Conservation (phyloP, 257 asterid genomes). For the Scutellaria galericulata region DNA sequence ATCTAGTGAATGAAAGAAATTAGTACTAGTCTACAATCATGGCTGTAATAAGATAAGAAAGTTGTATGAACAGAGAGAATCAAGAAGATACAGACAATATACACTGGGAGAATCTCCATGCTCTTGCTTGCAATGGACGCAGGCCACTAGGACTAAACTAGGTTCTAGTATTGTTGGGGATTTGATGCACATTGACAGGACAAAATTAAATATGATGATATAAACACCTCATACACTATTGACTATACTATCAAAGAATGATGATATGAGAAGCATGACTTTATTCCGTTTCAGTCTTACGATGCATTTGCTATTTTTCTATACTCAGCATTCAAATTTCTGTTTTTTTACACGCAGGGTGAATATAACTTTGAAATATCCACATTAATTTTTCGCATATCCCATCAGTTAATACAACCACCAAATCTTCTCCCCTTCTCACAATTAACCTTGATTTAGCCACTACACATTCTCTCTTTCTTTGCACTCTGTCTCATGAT, state of each 20-base stretch:
- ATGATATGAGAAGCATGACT: not conserved
- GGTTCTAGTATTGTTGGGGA: not conserved
- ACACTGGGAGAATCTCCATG: not conserved
- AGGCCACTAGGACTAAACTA: constrained; percentile 2
- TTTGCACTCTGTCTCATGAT: not conserved
- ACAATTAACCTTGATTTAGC: constrained; percentile 1
- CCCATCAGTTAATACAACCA: not conserved
- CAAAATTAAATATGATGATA: not conserved
- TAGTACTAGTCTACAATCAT: constrained; percentile 22
- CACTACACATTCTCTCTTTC: not conserved
- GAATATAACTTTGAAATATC: not conserved
- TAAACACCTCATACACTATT: not conserved
- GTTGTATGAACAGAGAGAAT: not conserved
- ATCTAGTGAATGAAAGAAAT: constrained; percentile 48
- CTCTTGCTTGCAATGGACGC: not conserved
- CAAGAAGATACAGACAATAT: not conserved
- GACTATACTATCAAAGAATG: not conserved
- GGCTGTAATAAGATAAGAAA: not conserved
- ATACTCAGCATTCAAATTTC: not conserved
- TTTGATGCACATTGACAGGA: not conserved
- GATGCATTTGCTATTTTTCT: not conserved
- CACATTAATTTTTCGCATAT: not conserved
- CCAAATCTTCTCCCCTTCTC: not conserved
- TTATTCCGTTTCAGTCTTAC: not conserved
- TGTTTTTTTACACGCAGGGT: not conserved